phyloP scores from a whole-genome alignment of 164 flowering plant species.

The Cinnamomum micranthum region DNA sequence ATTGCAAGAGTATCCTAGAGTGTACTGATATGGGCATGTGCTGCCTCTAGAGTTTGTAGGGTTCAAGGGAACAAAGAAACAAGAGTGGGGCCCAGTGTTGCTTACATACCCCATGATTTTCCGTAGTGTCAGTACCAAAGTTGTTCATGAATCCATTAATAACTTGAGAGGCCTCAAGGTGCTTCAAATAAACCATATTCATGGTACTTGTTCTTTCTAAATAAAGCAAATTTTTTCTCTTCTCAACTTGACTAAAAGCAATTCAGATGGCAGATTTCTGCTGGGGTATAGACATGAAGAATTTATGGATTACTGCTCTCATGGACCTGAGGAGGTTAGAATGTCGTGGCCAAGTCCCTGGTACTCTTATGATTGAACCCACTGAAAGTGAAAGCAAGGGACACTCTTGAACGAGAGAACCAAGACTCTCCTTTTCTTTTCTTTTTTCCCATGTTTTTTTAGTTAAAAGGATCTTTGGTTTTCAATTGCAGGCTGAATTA shows the following conservation, averaged over 20 bases:
- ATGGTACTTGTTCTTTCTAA: background rate
- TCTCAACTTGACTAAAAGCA: background rate
- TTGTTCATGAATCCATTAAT: constrained; percentile 88
- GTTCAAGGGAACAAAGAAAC: too few relatives aligned
- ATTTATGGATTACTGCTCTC: constrained; percentile 96
- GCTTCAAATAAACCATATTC: background rate
- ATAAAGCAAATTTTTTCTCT: background rate
- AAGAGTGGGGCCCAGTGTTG: too few relatives aligned
- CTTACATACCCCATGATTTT: constrained; percentile 67
- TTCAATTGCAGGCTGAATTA: constrained; percentile 75
- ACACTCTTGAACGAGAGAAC: background rate
- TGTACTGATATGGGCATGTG: too few relatives aligned
- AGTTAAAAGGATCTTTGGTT: background rate
- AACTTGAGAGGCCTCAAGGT: constrained; percentile 97
- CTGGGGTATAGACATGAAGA: constrained; percentile 98
- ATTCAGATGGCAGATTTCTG: constrained; percentile 54
- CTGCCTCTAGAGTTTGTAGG: too few relatives aligned
- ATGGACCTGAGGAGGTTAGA: constrained; percentile 61
- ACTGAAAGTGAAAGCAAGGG: constrained; percentile 99
- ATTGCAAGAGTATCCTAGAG: too few relatives aligned
- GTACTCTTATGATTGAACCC: constrained; percentile 98
- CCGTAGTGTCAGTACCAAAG: constrained; percentile 97
- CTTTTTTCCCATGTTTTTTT: background rate
- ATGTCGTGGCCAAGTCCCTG: constrained; percentile 99
- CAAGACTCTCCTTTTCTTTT: background rate